Percentiles rank a stretch among this genome's conserved stretches.
Evolutionary conservation across 2,329 filamentous ascomycete species (phyloP).

Genomic region (Microcera coccophila): DNA sequence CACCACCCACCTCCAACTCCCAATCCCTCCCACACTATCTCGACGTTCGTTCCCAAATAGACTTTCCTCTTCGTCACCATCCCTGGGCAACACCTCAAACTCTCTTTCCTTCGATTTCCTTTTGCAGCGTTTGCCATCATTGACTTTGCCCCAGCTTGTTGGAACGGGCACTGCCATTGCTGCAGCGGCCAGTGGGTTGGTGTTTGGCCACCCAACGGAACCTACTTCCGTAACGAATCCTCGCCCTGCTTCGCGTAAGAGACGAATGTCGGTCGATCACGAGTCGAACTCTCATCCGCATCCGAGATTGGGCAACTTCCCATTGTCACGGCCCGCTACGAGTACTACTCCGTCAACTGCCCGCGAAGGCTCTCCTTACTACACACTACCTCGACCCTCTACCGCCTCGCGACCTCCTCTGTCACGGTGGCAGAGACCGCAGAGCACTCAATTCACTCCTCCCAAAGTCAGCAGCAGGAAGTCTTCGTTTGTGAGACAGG

Average conservation of each 20-base stretch:
- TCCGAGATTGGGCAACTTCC: slow-evolving; percentile 22
- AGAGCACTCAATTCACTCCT: slow-evolving; percentile 40
- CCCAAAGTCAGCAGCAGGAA: slow-evolving; percentile 39
- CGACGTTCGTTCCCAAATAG: slow-evolving; percentile 19
- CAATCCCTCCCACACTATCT: slow-evolving; percentile 21
- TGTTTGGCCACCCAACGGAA: slow-evolving; percentile 54
- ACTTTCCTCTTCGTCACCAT: slow-evolving; percentile 22
- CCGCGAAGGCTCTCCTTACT: slow-evolving; percentile 28
- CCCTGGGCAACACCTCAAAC: slow-evolving; percentile 14
- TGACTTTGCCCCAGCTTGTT: slow-evolving; percentile 46
- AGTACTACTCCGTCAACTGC: slow-evolving; percentile 36
- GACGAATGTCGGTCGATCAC: slow-evolving; percentile 33
- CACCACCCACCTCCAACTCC: slow-evolving; percentile 11
- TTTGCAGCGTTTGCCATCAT: slow-evolving; percentile 20
- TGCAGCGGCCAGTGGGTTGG: slow-evolving; percentile 55
- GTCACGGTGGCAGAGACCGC: slow-evolving; percentile 36
- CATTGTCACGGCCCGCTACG: slow-evolving; percentile 42
- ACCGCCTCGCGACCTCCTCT: slow-evolving; percentile 35
- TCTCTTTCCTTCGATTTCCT: slow-evolving; percentile 18
- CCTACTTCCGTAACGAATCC: slow-evolving; percentile 29
- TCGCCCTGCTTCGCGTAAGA: slow-evolving; percentile 27
- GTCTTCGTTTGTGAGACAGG: slow-evolving; percentile 40
- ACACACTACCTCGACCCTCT: slow-evolving; percentile 29
- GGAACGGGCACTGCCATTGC: slow-evolving; percentile 59
- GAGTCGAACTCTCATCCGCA: slow-evolving; percentile 22